A percentile compares a stretch with the other conserved stretches of the same genome.
phyloP scores from a whole-genome alignment of 2,329 filamentous ascomycete genomes.

The Calonectria pseudoturangicola region DNA sequence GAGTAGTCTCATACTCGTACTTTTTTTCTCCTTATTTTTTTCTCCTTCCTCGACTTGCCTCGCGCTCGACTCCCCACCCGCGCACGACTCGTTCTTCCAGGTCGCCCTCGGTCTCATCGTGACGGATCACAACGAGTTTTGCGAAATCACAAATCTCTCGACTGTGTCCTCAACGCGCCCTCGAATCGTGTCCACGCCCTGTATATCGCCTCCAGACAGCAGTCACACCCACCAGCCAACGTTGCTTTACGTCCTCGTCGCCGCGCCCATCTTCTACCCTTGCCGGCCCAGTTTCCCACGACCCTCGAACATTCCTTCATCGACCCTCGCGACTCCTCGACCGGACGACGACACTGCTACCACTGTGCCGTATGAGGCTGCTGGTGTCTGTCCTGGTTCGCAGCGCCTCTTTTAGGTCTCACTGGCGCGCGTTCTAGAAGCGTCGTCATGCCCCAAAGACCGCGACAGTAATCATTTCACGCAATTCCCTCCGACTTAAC shows the following conservation, averaged over 20 bases:
- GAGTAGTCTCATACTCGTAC: constrained; percentile 51
- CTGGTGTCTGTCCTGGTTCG: constrained; percentile 43
- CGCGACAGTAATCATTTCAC: constrained; percentile 69
- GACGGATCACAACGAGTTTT: constrained; percentile 57
- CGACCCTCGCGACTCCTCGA: constrained; percentile 46
- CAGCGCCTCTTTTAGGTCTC: constrained; percentile 47
- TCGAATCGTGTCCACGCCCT: constrained; percentile 47
- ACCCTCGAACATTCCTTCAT: constrained; percentile 42
- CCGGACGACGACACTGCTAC: constrained; percentile 25
- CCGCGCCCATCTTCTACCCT: constrained; percentile 49
- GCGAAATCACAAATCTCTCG: constrained; percentile 55
- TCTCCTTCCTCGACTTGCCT: constrained; percentile 17
- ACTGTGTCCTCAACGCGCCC: constrained; percentile 49
- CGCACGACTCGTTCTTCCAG: constrained; percentile 53
- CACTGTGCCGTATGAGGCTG: constrained; percentile 51
- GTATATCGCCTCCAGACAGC: constrained; percentile 43
- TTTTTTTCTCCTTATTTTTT: constrained; percentile 39
- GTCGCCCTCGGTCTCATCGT: constrained; percentile 53
- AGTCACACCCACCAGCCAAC: constrained; percentile 28
- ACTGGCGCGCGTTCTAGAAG: constrained; percentile 65
- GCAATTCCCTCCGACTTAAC: constrained; percentile 60
- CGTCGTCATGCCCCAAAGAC: constrained; percentile 77
- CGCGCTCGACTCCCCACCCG: constrained; percentile 46
- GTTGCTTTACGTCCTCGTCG: constrained; percentile 41
- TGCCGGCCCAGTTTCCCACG: constrained; percentile 41